Evolutionary conservation across 2,329 filamentous ascomycete genomes (phyloP), one percentile per base, ranked within the genome.

Genomic region (Epichloe gansuensis): DNA sequence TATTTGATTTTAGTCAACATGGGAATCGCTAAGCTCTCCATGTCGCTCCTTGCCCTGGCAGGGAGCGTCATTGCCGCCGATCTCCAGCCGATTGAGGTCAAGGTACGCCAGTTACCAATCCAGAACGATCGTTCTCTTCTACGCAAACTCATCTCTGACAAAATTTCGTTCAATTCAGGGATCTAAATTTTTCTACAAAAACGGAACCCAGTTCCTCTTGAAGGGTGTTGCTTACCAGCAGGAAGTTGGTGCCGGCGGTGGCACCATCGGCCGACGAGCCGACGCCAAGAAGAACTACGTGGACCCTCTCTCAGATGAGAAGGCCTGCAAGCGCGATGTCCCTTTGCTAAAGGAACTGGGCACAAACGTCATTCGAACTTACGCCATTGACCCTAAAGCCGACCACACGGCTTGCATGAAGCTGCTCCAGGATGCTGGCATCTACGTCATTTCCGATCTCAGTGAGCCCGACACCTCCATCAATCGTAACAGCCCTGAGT

Each of bases 171-270:
- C 40, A 5, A 51, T 63, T 52, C 63, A 84, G 79, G 84, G 87
- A 60, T 80, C 80, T 66, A 90, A 93, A 71, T 91, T 96, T 77
- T 96, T 94, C 77, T 90, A 86, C 75, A 78, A 87, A 69, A 86
- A 84, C 61, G 75, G 75, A 57, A 78, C 75, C 17, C 74, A 78
- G 62, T 78, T 78, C 72, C 94, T 82, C 76, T 88, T 97, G 69
- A 88, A 85, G 70, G 93, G 93, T 73, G 77, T 98, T 61, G 93
- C 93, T 59, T 98, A 98, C 74, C 93, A 98, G 75, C 82, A 90
- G 73, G 87, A 91, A 61, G 75, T 75, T 58, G 74, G 74, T 57
- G 73, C 78, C 50, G 77, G 75, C 50, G 77, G 81, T 55, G 64
- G 63, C 53, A 72, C 74, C 51, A 74, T 54, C 55, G 55, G 71